These are phyloP conservation scores for Uronychia binucleata DNA, from an alignment of 73 alveolate species.

Conservation along the genomic window DNA sequence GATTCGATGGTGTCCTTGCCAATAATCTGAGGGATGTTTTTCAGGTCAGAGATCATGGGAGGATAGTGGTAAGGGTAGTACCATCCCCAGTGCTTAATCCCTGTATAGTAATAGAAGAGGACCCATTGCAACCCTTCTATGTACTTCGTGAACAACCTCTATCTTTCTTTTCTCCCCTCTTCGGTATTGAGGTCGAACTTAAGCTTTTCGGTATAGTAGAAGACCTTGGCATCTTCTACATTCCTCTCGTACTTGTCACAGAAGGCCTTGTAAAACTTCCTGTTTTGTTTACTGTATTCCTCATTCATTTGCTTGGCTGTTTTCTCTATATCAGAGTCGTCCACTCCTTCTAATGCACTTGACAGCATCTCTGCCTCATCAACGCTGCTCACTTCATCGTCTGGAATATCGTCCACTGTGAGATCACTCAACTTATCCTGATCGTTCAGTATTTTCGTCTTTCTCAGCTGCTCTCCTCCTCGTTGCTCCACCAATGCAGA, in stretches of 20 bases:
- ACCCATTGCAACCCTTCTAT: conserved; percentile 97
- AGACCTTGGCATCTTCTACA: conserved; percentile 75
- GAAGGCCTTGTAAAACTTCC: conserved; percentile 61
- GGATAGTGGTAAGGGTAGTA: conserved; percentile 98
- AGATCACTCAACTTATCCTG: conserved; percentile 77
- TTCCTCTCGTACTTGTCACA: conserved; percentile 52
- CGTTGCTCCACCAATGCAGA: conserved; percentile 49
- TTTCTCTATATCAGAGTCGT: background rate
- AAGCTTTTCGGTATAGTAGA: conserved; percentile 79
- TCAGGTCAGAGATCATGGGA: conserved; percentile 97
- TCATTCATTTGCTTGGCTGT: conserved; percentile 9
- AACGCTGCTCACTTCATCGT: conserved; percentile 78
- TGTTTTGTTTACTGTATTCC: conserved; percentile 22
- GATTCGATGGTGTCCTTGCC: conserved; percentile 35
- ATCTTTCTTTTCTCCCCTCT: conserved; percentile 70
- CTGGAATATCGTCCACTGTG: conserved; percentile 62
- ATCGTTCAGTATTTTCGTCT: conserved; percentile 49
- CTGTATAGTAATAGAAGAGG: conserved; percentile 91
- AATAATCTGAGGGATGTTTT: conserved; percentile 54
- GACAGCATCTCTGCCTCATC: conserved; percentile 56
- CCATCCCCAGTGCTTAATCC: conserved; percentile 98
- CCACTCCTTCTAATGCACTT: conserved; percentile 1
- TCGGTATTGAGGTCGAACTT: conserved; percentile 74
- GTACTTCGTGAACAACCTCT: conserved; percentile 67
- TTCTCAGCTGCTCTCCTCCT: conserved; percentile 48